Evolutionary conservation across 257 asterid species (phyloP).

Genomic region (Solanum etuberosum): DNA sequence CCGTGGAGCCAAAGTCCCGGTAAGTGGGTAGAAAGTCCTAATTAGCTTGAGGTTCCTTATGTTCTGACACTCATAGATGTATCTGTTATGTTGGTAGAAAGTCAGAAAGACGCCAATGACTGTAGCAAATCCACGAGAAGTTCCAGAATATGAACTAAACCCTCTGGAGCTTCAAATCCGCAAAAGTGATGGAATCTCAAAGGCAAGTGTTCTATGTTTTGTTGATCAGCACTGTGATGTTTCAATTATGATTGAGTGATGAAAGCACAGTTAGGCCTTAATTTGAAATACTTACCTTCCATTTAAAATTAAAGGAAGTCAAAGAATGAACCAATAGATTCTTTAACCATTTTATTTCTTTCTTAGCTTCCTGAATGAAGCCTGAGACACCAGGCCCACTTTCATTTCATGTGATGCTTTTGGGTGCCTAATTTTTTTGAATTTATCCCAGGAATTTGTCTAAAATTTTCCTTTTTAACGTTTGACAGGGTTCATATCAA

Average conservation of each 20-base stretch:
- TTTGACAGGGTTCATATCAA: slow-evolving; percentile 80
- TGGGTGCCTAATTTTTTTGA: not conserved
- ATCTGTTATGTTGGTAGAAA: slow-evolving; percentile 49
- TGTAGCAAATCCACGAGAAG: slow-evolving; percentile 88
- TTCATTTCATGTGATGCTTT: not conserved
- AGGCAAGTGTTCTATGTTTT: slow-evolving; percentile 38
- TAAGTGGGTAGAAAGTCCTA: slow-evolving; percentile 19
- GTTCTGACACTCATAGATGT: slow-evolving; percentile 8
- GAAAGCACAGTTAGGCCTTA: not conserved
- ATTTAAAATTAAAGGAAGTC: not conserved
- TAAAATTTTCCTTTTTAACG: not conserved
- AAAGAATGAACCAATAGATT: not conserved
- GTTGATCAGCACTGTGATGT: not conserved
- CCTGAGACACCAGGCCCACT: not conserved
- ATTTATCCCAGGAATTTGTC: not conserved
- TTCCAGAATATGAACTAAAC: slow-evolving; percentile 97
- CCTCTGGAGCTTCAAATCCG: slow-evolving; percentile 91
- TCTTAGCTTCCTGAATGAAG: not conserved
- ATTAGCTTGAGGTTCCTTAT: not conserved
- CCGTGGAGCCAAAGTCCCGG: slow-evolving; percentile 89
- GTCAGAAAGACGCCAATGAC: slow-evolving; percentile 93
- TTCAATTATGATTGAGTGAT: not conserved
- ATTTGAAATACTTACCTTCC: not conserved
- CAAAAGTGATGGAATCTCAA: slow-evolving; percentile 79
- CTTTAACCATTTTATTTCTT: not conserved